A percentile compares a stretch with the other conserved stretches of the same genome.
phyloP scores from a whole-genome alignment of 768 basidiomycete species.

The Psilocybe cubensis region DNA sequence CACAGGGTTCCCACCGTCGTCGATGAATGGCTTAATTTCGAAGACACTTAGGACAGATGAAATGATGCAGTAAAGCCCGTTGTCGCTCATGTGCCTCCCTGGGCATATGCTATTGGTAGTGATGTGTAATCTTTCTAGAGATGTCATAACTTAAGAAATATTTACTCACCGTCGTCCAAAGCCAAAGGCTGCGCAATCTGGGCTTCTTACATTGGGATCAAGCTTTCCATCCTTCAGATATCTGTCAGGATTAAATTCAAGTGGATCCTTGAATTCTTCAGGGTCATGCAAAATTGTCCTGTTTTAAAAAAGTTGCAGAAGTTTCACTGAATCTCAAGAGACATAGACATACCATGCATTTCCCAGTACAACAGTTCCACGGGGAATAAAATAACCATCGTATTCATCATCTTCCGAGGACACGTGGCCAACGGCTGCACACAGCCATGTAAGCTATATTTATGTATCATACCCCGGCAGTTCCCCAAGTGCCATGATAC shows the following conservation, averaged over 20 bases:
- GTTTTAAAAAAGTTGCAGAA: neutral
- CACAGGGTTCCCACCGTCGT: conserved; percentile 22
- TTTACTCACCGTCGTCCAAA: conserved; percentile 33
- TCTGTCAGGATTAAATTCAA: conserved; percentile 34
- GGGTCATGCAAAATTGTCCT: conserved; percentile 37
- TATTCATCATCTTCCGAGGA: conserved; percentile 30
- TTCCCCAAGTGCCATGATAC: no score
- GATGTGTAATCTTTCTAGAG: neutral
- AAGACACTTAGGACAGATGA: conserved; percentile 25
- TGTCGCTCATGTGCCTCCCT: conserved; percentile 25
- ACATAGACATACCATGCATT: conserved; percentile 29
- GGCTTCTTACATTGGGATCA: conserved; percentile 25
- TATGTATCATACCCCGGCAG: no score
- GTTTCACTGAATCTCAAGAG: no score
- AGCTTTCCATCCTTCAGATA: conserved; percentile 30
- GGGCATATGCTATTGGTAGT: conserved; percentile 26
- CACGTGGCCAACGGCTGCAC: conserved; percentile 28
- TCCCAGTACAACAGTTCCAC: conserved; percentile 31
- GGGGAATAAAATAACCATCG: conserved; percentile 31
- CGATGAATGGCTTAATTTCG: conserved; percentile 24
- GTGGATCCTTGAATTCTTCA: conserved; percentile 39
- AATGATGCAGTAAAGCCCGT: conserved; percentile 23
- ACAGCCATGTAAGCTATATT: no score
- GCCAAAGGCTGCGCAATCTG: conserved; percentile 31
- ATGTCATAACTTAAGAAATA: no score